These are phyloP conservation scores for Russula sp. DNA, from an alignment of 768 basidiomycete species.

Conservation along the genomic window DNA sequence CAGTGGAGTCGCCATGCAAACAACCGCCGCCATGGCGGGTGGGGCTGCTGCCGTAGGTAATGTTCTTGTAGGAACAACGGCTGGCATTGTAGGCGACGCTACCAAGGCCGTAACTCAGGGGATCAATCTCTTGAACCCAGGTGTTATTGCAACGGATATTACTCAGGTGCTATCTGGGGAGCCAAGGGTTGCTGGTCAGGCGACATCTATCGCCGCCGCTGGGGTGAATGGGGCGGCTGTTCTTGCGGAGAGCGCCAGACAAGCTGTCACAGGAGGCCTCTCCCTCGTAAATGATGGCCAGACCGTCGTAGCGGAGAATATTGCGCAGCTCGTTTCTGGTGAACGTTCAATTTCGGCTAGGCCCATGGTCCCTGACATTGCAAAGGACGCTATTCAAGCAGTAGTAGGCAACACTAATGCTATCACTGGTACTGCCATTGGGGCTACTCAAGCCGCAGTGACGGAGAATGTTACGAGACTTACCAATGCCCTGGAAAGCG, in stretches of 20 bases:
- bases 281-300: not conserved
- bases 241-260: not conserved
- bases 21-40: not conserved
- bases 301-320: not conserved
- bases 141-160: not conserved
- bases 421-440: not conserved
- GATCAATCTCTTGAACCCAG: not conserved
- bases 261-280: not conserved
- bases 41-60: not conserved
- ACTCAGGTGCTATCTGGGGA: not conserved
- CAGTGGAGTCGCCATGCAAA: constrained; percentile 3
- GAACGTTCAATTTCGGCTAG: not conserved
- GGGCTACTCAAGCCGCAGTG: not conserved
- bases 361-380: not conserved
- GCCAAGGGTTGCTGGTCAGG: not conserved
- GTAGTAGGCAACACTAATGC: not conserved
- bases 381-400: not conserved
- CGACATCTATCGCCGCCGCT: not conserved
- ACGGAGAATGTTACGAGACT: not conserved
- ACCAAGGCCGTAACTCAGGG: not conserved
- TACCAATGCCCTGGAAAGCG: not conserved
- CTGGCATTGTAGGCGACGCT: not conserved
- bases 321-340: not conserved
- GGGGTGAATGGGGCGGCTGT: not conserved
- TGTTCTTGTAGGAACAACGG: constrained; percentile 1